A percentile compares a stretch with the other conserved stretches of the same genome.
Evolutionary conservation across 2,329 filamentous ascomycete species (phyloP).

Genomic region (Biscogniauxia mediterranea): DNA sequence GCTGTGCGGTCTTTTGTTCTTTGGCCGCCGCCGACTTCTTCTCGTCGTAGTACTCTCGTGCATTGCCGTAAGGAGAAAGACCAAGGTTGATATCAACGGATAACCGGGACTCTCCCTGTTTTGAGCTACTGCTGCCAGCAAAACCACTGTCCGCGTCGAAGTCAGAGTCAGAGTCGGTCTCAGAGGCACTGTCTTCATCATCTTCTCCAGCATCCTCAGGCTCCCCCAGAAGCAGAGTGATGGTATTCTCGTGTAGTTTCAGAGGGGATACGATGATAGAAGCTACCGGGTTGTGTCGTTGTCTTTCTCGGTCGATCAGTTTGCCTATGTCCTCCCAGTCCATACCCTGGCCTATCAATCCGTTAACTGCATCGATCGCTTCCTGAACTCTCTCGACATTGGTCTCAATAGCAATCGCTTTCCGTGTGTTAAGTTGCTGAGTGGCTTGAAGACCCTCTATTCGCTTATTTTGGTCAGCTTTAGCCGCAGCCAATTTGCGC

Average conservation of each 20-base stretch:
- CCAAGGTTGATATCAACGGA: slow-evolving; percentile 81
- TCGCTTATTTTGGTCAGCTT: slow-evolving; percentile 78
- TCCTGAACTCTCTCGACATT: slow-evolving; percentile 91
- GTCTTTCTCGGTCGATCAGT: slow-evolving; percentile 84
- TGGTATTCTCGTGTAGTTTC: slow-evolving; percentile 84
- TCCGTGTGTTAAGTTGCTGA: slow-evolving; percentile 80
- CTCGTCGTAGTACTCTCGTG: slow-evolving; percentile 87
- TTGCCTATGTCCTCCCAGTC: slow-evolving; percentile 93
- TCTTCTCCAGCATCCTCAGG: slow-evolving; percentile 63
- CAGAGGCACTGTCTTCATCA: slow-evolving; percentile 57
- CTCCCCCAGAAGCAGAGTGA: slow-evolving; percentile 77
- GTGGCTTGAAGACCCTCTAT: slow-evolving; percentile 79
- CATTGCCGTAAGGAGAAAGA: slow-evolving; percentile 84
- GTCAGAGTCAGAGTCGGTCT: slow-evolving; percentile 58
- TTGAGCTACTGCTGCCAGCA: slow-evolving; percentile 33
- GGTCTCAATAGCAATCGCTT: slow-evolving; percentile 85
- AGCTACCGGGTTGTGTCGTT: slow-evolving; percentile 78
- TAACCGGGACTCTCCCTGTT: slow-evolving; percentile 54
- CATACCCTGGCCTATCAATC: slow-evolving; percentile 90
- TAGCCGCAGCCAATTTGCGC: slow-evolving; percentile 81
- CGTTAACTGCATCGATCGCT: slow-evolving; percentile 88
- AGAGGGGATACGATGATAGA: slow-evolving; percentile 82
- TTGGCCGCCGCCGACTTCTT: slow-evolving; percentile 82
- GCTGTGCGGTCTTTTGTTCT: slow-evolving; percentile 79
- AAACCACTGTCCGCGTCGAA: slow-evolving; percentile 55